These are phyloP conservation scores for Acmispon strigosus DNA, from an alignment of 306 rosid genomes.

Conservation along the genomic window DNA sequence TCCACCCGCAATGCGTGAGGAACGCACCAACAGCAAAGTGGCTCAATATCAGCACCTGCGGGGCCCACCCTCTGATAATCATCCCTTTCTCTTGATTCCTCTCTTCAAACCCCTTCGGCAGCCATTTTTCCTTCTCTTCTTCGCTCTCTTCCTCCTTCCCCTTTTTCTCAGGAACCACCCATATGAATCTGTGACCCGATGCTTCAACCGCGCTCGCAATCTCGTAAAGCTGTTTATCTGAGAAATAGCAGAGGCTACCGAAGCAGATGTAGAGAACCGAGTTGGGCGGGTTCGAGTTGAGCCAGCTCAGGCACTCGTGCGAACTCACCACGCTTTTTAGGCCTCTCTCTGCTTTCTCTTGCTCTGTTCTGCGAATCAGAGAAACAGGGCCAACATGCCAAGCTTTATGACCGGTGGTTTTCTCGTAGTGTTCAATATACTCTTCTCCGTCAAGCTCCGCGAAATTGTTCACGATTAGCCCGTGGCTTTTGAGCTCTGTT, in stretches of 20 bases:
- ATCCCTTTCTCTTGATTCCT: not conserved
- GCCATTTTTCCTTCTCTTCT: constrained; percentile 21
- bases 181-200: not conserved
- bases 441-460: constrained; percentile 28
- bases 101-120: constrained; percentile 24
- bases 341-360: constrained; percentile 19
- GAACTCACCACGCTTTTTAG: not conserved
- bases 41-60: not conserved
- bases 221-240: constrained; percentile 26
- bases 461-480: constrained; percentile 23
- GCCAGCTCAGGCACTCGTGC: constrained; percentile 26
- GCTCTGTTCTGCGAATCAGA: not conserved
- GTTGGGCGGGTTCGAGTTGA: constrained; percentile 7
- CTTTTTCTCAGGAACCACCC: constrained; percentile 31
- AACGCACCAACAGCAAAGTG: not conserved
- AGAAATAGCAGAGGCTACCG: not conserved
- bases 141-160: constrained; percentile 1
- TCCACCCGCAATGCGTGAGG: constrained; percentile 17
- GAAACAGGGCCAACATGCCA: constrained; percentile 37
- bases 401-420: not conserved
- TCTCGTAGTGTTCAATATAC: not conserved
- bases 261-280: constrained; percentile 31
- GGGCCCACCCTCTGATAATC: constrained; percentile 13
- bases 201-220: constrained; percentile 20
- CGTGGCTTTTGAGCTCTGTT: constrained; percentile 16